Evolutionary conservation across 768 basidiomycete genomes (phyloP).

Genomic region (Panellus pusillus): DNA sequence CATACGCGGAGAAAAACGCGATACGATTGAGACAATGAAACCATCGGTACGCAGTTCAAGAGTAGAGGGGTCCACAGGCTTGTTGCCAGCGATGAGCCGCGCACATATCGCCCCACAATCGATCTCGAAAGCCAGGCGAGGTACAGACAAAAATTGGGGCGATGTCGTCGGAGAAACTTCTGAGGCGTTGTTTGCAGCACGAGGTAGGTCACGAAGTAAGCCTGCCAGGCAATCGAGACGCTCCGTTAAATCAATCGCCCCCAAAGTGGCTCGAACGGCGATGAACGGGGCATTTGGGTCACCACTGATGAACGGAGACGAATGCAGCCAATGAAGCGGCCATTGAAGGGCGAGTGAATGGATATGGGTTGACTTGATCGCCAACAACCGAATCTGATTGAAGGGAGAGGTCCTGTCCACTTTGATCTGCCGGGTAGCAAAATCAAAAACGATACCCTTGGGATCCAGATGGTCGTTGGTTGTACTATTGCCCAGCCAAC

Average conservation of each 20-base stretch:
- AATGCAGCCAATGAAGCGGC: slow-evolving; percentile 56
- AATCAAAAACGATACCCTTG: slow-evolving; percentile 47
- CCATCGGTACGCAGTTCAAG: slow-evolving; percentile 61
- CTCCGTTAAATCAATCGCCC: slow-evolving; percentile 51
- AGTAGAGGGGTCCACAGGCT: slow-evolving; percentile 44
- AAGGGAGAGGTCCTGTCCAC: slow-evolving; percentile 44
- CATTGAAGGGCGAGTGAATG: slow-evolving; percentile 55
- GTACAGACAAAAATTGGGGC: slow-evolving; percentile 30
- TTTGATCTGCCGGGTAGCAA: slow-evolving; percentile 42
- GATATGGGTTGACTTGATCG: slow-evolving; percentile 40
- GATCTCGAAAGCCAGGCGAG: slow-evolving; percentile 48
- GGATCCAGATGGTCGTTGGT: slow-evolving; percentile 39
- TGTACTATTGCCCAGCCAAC: slow-evolving; percentile 50
- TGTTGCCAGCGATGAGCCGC: slow-evolving; percentile 50
- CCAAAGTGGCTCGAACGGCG: slow-evolving; percentile 44
- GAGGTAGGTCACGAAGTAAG: slow-evolving; percentile 30
- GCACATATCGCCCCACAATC: slow-evolving; percentile 50
- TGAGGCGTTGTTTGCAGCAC: slow-evolving; percentile 7
- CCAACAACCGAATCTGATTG: slow-evolving; percentile 41
- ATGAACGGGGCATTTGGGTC: slow-evolving; percentile 62
- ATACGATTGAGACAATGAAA: slow-evolving; percentile 40
- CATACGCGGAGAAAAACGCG: slow-evolving; percentile 37
- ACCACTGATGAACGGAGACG: slow-evolving; percentile 49
- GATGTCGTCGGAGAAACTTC: not conserved
- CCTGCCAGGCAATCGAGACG: slow-evolving; percentile 51